Conservation (phyloP, 2,329 filamentous ascomycete genomes). For the Phoma herbarum region DNA sequence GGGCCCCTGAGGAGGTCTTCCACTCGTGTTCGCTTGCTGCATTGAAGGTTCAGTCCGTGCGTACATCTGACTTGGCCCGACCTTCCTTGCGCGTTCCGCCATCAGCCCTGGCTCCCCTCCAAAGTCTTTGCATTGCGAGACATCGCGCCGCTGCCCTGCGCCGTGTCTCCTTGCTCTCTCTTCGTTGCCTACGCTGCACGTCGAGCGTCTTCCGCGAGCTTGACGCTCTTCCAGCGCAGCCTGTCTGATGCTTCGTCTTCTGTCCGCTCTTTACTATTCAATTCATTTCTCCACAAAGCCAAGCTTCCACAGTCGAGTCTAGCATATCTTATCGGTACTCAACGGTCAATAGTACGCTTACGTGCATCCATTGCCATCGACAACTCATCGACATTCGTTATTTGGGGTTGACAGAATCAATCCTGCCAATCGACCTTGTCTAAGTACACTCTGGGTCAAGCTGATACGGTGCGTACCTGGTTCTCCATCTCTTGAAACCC, state of each 20-base stretch:
- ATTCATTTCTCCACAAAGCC: constrained; percentile 25
- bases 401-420: constrained; percentile 12
- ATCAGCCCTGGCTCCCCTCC: constrained; percentile 36
- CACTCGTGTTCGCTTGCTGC: constrained; percentile 34
- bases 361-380: constrained; percentile 5
- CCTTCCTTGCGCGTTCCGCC: constrained; percentile 37
- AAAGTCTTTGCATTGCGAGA: constrained; percentile 37
- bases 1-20: constrained; percentile 30
- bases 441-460: constrained; percentile 49
- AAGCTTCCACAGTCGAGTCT: constrained; percentile 25
- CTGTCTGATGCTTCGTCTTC: constrained; percentile 24
- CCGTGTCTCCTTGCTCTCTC: constrained; percentile 26
- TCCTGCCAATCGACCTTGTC: constrained; percentile 37
- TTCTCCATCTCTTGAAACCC: constrained; percentile 44
- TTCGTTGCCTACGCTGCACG: constrained; percentile 29
- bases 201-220: constrained; percentile 34
- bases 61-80: constrained; percentile 23
- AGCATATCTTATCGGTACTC: constrained; percentile 22
- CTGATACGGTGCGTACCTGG: constrained; percentile 53
- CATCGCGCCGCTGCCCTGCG: constrained; percentile 33
- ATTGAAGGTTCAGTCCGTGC: constrained; percentile 34
- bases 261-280: constrained; percentile 31
- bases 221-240: constrained; percentile 38
- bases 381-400: constrained; percentile 4
- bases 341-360: constrained; percentile 21